These are phyloP conservation scores for Mucor ambiguus DNA, from an alignment of 371 early-diverging fungal genomes.

Conservation along the genomic window DNA sequence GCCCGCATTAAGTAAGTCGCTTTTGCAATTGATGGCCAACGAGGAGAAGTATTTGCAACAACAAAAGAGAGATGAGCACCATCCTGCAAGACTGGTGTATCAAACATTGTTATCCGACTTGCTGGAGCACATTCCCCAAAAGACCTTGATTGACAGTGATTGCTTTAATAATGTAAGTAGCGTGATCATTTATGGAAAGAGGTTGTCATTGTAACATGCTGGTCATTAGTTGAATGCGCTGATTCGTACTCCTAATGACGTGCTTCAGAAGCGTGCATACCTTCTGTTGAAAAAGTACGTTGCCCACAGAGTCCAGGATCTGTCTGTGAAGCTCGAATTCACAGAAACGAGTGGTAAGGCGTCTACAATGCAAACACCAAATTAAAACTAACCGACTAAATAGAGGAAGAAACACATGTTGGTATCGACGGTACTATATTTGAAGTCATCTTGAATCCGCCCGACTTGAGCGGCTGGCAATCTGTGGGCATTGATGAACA, in stretches of 20 bases:
- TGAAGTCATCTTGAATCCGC: conserved; percentile 27
- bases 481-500: conserved; percentile 12
- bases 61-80: conserved; percentile 6
- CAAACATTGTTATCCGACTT: conserved; percentile 38
- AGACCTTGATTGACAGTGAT: conserved; percentile 26
- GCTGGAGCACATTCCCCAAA: conserved; percentile 36
- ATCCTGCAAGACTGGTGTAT: conserved; percentile 25
- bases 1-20: conserved; percentile 10
- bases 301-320: conserved; percentile 42
- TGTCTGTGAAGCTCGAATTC: conserved; percentile 56
- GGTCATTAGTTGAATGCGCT: conserved; percentile 20
- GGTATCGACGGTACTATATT: conserved; percentile 28
- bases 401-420: conserved; percentile 28
- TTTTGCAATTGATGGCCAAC: conserved; percentile 26
- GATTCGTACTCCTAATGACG: conserved; percentile 31
- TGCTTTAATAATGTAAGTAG: conserved; percentile 28
- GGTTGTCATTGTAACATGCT: not conserved
- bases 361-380: not conserved
- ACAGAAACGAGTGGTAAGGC: conserved; percentile 30
- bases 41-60: conserved; percentile 18
- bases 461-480: conserved; percentile 27
- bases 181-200: not conserved
- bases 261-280: conserved; percentile 52
- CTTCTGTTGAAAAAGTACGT: conserved; percentile 42
- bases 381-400: not conserved